Evolutionary conservation across 495 filamentous ascomycete species (phyloP).

Genomic region (Hyphodiscus hymeniophilus): DNA sequence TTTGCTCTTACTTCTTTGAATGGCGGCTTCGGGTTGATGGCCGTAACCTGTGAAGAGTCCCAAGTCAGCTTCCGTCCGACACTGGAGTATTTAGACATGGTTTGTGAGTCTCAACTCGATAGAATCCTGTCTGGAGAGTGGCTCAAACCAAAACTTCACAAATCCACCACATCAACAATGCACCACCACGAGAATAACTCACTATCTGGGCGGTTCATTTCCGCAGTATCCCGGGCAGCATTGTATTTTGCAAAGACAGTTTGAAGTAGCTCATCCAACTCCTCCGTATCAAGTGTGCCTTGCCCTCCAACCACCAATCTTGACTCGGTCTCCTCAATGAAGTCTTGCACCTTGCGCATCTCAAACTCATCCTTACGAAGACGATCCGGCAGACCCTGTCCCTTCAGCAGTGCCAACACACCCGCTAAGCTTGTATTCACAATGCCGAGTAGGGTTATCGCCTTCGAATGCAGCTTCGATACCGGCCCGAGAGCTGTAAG

Average conservation of each 20-base stretch:
- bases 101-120: no score
- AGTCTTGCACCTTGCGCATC: conserved; percentile 24
- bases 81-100: no score
- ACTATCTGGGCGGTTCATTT: conserved; percentile 17
- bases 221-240: conserved; percentile 16
- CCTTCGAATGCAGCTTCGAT: conserved; percentile 8
- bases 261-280: conserved; percentile 9
- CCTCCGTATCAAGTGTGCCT: conserved; percentile 5
- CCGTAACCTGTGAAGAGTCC: no score
- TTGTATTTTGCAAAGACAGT: conserved; percentile 17
- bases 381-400: conserved; percentile 27
- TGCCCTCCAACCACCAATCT: conserved; percentile 5
- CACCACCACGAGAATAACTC: no score
- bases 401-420: conserved; percentile 26
- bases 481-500: conserved; percentile 25
- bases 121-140: no score
- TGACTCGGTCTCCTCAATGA: conserved; percentile 24
- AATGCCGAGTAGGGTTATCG: conserved; percentile 26
- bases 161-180: no score
- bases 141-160: no score
- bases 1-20: no score
- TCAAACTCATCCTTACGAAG: conserved; percentile 25
- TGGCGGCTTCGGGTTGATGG: no score
- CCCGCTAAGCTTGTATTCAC: conserved; percentile 27
- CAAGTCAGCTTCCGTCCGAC: no score